Percentiles rank a stretch among this genome's conserved stretches.
phyloP scores from a whole-genome alignment of 805 yeast genomes.

The Yarrowia sp. region DNA sequence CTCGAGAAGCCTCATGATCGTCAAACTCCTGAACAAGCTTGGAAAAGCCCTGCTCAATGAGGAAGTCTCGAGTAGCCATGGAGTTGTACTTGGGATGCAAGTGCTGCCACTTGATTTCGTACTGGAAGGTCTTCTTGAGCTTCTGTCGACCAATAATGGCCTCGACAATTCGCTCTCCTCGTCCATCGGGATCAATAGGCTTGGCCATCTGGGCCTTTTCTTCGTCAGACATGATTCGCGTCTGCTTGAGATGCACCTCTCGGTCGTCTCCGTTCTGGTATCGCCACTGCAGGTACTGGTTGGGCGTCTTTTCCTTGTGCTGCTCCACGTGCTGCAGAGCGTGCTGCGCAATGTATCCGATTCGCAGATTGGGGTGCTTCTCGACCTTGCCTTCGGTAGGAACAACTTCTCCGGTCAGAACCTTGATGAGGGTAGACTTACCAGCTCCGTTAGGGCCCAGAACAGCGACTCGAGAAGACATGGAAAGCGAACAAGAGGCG shows the following conservation, averaged over 20 bases:
- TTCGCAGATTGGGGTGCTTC: conserved; percentile 96
- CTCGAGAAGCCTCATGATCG: conserved; percentile 98
- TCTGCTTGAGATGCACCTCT: conserved; percentile 89
- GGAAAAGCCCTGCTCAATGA: conserved; percentile 79
- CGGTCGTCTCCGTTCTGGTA: conserved; percentile 97
- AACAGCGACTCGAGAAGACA: conserved; percentile 95
- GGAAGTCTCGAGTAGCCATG: conserved; percentile 82
- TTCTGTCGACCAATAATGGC: conserved; percentile 97
- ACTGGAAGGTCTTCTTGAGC: conserved; percentile 92
- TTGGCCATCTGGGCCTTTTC: conserved; percentile 75
- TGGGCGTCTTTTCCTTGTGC: conserved; percentile 97
- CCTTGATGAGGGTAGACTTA: conserved; percentile 90
- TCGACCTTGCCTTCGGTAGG: conserved; percentile 89
- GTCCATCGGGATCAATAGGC: conserved; percentile 79
- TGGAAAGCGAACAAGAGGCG: conserved; percentile 85
- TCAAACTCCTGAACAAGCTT: conserved; percentile 94
- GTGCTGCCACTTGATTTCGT: conserved; percentile 89
- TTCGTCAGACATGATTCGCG: conserved; percentile 76
- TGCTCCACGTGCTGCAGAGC: conserved; percentile 96
- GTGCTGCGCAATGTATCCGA: conserved; percentile 98
- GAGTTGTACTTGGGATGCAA: conserved; percentile 93
- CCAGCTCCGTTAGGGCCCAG: conserved; percentile 99
- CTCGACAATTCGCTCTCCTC: conserved; percentile 84
- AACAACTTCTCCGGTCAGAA: conserved; percentile 85
- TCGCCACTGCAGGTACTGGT: conserved; percentile 98